Base-by-base conservation (phyloP, 371 early-diverging fungal species). In the Mucor plumbeus region DNA sequence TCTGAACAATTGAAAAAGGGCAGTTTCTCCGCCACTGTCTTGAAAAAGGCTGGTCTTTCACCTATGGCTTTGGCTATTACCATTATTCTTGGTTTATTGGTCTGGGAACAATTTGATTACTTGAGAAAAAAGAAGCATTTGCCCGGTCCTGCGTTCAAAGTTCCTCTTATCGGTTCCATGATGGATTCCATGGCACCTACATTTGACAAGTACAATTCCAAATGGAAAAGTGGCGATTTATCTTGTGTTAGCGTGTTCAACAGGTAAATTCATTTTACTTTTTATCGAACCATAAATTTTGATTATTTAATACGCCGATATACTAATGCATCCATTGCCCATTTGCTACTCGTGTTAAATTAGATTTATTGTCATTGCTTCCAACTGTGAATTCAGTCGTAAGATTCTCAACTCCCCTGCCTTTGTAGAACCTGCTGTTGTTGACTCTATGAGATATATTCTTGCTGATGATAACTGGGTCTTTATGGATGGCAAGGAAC, bases 291-390 rank as follows among this genome's bases (percentile, higher is more conserved):
- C 40, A 62, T 61, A 35, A 43, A 58, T 31, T 39, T 59, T 59
- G 38, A 38, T 9, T 38, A 38, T 9, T 33, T 55, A 17, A 53
- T n/a, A 26, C 35, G 6, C 36, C 34, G 26, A n/a, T 5, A 55
- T 17, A 34, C 3, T 55, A 15, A 55, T 26, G 26, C 26, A 26
- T 26, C 3, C 26, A 26, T 26, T 26, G 26, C 26, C 1, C 26
- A 26, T 26, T 26, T n/a, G n/a, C n/a, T n/a, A 3, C 26, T 26
- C 26, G 26, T 26, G 26, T 26, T 3, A 26, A 55, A 19, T 39
- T 54, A 73, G 74, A 31, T 73, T 73, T n/a, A 73, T 73, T 64
- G 74, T 73, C 26, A 73, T 73, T 36, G 74, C 74, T 5, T 69
- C 74, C 17, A 73, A 70, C 21, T 73, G 74, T 17, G 74, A 73